Percentiles rank a stretch among this genome's conserved stretches.
phyloP scores from a whole-genome alignment of 495 filamentous ascomycete species.

The Pyronema domesticum region DNA sequence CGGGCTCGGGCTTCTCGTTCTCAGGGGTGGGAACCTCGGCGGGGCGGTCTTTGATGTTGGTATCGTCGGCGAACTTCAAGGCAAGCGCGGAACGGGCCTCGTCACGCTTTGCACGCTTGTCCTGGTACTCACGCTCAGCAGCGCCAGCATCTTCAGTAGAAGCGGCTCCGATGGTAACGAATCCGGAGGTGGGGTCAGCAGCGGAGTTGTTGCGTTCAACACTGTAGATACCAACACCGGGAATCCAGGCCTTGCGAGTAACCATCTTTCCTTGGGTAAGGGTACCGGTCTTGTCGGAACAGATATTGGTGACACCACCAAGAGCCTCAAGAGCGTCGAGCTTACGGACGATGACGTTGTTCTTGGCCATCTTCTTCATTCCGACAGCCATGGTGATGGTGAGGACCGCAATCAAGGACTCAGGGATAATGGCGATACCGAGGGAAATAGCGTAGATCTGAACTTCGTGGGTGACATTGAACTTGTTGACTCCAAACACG shows the following conservation, averaged over 20 bases:
- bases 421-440: constrained; percentile 54
- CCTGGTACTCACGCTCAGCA: constrained; percentile 12
- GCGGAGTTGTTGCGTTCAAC: constrained; percentile 42
- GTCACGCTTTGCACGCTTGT: constrained; percentile 17
- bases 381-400: constrained; percentile 65
- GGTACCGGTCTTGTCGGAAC: constrained; percentile 76
- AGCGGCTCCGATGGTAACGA: constrained; percentile 15
- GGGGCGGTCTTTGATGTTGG: constrained; percentile 3
- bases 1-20: constrained; percentile 21
- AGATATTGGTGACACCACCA: constrained; percentile 73
- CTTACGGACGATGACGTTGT: constrained; percentile 64
- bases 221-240: constrained; percentile 37
- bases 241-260: constrained; percentile 64
- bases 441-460: constrained; percentile 66
- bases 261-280: constrained; percentile 66
- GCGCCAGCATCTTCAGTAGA: constrained; percentile 12
- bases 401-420: constrained; percentile 49
- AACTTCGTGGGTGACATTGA: constrained; percentile 50
- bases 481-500: constrained; percentile 61
- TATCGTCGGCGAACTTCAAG: constrained; percentile 13
- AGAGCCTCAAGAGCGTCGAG: constrained; percentile 66
- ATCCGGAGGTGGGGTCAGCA: constrained; percentile 35
- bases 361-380: constrained; percentile 56
- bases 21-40: neutral
- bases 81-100: constrained; percentile 19